Conservation (phyloP, 345 rosid species). For the Gossypium turneri region DNA sequence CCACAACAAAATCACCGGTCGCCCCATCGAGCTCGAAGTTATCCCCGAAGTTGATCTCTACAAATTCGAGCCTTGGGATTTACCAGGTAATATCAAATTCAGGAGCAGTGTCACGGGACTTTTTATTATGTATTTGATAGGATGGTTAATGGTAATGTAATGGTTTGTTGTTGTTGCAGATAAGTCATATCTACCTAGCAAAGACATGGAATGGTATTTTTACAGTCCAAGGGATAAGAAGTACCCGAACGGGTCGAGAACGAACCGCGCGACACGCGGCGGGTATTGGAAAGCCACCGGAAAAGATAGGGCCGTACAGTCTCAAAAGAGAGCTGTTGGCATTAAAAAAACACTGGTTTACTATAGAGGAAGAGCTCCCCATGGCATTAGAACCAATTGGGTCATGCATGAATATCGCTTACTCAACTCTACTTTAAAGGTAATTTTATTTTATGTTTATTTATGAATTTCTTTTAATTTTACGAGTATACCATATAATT, state of each 20-base stretch:
- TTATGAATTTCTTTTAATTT: conserved; percentile 19
- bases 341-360: conserved; percentile 81
- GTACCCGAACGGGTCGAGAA: conserved; percentile 76
- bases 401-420: conserved; percentile 80
- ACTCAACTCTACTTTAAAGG: conserved; percentile 24
- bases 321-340: conserved; percentile 47
- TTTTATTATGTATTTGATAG: too few relatives aligned
- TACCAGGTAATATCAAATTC: conserved; percentile 46
- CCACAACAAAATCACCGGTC: conserved; percentile 57
- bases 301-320: conserved; percentile 49
- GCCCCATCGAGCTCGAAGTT: conserved; percentile 60
- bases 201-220: conserved; percentile 81
- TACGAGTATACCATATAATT: conserved; percentile 14
- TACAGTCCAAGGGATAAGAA: conserved; percentile 75
- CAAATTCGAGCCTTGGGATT: conserved; percentile 81
- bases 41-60: conserved; percentile 80
- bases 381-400: conserved; percentile 69
- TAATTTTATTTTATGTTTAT: background rate
- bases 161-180: conserved; percentile 28
- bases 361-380: conserved; percentile 68
- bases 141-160: background rate
- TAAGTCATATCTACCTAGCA: conserved; percentile 65
- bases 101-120: too few relatives aligned
- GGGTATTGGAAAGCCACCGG: conserved; percentile 88
- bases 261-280: conserved; percentile 62